Evolutionary conservation across 768 basidiomycete species (phyloP).

Genomic region (Gautieria morchelliformis): DNA sequence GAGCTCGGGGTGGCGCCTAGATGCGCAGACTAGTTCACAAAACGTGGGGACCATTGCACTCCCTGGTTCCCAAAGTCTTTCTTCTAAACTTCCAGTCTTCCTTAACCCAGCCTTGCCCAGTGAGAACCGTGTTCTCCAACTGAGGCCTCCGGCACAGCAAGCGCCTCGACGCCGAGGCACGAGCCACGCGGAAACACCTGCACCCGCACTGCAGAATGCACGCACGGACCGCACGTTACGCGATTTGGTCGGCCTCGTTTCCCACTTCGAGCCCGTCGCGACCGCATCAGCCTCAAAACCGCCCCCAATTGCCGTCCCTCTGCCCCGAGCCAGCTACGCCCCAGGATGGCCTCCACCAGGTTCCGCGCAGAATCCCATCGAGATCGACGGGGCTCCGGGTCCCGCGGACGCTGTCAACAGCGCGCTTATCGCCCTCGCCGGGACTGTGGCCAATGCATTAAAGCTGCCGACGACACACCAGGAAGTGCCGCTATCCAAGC

Average conservation of each 20-base stretch:
- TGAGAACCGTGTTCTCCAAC: not conserved
- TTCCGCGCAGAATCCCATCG: conserved; percentile 1
- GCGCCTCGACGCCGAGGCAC: not conserved
- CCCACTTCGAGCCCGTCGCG: conserved; percentile 3
- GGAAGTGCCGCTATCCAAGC: not conserved
- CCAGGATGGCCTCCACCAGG: not conserved
- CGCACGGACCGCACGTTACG: conserved; percentile 4
- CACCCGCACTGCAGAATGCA: not conserved
- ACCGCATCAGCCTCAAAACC: not conserved
- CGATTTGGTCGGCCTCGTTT: conserved; percentile 6
- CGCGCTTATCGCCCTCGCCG: conserved; percentile 4
- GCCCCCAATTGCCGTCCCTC: not conserved
- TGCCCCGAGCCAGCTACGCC: not conserved
- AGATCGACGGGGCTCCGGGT: not conserved
- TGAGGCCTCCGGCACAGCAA: conserved; percentile 3
- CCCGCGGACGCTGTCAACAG: conserved; percentile 7
- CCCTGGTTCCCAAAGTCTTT: conserved; percentile 77
- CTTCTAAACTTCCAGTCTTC: conserved; percentile 73
- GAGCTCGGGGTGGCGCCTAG: conserved; percentile 21
- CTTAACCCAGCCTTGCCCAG: conserved; percentile 61
- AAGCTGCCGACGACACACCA: not conserved
- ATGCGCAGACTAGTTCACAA: conserved; percentile 36
- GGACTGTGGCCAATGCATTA: conserved; percentile 5
- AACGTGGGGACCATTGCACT: conserved; percentile 98
- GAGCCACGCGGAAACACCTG: not conserved